Conservation (phyloP, 345 rosid genomes). For the Boechera divaricarpa region DNA sequence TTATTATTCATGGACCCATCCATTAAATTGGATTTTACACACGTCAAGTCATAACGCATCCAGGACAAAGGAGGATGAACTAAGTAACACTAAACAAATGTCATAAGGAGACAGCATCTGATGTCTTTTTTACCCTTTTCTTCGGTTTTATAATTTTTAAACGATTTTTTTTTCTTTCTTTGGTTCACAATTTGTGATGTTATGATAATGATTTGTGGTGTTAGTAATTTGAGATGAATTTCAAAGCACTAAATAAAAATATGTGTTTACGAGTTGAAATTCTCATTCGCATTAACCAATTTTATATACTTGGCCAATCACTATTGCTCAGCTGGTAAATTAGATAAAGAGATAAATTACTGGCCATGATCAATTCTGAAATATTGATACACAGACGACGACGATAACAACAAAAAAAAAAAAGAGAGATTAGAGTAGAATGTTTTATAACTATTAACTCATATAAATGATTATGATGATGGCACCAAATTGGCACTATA, state of each 20-base stretch:
- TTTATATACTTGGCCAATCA: not conserved
- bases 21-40: constrained; percentile 36
- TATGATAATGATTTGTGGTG: constrained; percentile 25
- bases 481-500: constrained; percentile 16
- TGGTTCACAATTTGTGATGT: not conserved
- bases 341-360: not conserved
- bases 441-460: not conserved
- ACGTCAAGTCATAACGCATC: constrained; percentile 41
- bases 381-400: not conserved
- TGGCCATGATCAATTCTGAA: not conserved
- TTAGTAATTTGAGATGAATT: constrained; percentile 17
- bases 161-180: not conserved
- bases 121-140: constrained; percentile 40
- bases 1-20: constrained; percentile 35
- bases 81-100: constrained; percentile 34
- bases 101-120: constrained; percentile 39
- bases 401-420: no score
- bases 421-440: not conserved
- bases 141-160: not conserved
- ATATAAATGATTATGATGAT: constrained; percentile 4
- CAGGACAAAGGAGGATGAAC: constrained; percentile 33
- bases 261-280: constrained; percentile 5
- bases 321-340: not conserved
- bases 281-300: constrained; percentile 14
- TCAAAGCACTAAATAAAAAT: constrained; percentile 7